Evolutionary conservation across 495 filamentous ascomycete species (phyloP).

Genomic region (Wilcoxina mikolae): DNA sequence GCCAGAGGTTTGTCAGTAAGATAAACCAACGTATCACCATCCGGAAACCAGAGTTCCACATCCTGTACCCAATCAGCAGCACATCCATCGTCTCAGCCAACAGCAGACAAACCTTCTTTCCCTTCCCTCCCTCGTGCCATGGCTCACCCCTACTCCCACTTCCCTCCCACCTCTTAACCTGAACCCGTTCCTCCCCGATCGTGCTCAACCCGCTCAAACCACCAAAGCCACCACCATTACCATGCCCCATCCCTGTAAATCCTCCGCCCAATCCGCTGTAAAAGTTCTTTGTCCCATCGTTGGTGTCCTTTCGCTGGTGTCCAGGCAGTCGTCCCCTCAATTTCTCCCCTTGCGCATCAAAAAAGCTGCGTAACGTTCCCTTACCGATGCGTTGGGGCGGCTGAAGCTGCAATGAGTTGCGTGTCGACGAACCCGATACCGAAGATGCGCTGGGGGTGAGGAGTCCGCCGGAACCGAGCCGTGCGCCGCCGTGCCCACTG

Average conservation of each 20-base stretch:
- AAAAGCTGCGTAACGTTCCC: conserved; percentile 16
- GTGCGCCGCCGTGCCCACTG: conserved; percentile 12
- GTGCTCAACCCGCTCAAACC: conserved; percentile 14
- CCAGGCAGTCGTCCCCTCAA: conserved; percentile 15
- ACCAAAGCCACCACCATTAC: conserved; percentile 4
- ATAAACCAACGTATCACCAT: conserved; percentile 47
- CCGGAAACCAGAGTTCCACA: conserved; percentile 47
- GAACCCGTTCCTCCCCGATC: conserved; percentile 18
- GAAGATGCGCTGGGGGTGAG: conserved; percentile 21
- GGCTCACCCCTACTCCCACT: conserved; percentile 19
- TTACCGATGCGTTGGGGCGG: conserved; percentile 20
- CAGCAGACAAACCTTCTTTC: conserved; percentile 20
- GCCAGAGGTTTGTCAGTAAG: conserved; percentile 31
- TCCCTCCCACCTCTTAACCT: conserved; percentile 25
- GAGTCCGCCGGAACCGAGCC: conserved; percentile 17
- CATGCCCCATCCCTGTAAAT: conserved; percentile 11
- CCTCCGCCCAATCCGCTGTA: conserved; percentile 9
- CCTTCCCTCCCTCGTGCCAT: conserved; percentile 20
- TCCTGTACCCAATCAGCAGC: conserved; percentile 30
- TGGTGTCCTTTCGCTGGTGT: not conserved
- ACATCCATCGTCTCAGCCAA: conserved; percentile 5
- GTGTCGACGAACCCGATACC: conserved; percentile 19
- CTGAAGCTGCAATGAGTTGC: conserved; percentile 17
- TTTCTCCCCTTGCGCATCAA: conserved; percentile 24
- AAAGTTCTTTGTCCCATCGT: not conserved